Percentiles rank a stretch among this genome's conserved stretches.
Conservation (phyloP, 2,329 filamentous ascomycete genomes). For the Colletotrichum echinochloae region DNA sequence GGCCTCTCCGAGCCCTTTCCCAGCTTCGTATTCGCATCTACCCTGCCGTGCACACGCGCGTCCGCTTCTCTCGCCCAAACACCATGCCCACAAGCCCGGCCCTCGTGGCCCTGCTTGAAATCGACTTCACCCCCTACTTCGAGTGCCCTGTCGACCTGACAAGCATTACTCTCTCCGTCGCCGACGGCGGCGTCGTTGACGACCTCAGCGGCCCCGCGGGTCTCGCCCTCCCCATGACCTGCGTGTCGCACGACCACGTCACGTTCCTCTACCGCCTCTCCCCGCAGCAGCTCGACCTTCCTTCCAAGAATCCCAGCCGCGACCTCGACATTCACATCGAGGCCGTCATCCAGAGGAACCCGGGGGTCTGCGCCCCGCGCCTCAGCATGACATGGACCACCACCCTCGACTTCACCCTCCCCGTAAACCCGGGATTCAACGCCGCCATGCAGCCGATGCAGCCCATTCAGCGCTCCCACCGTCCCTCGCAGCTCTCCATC, state of each 20-base stretch:
- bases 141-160: constrained; percentile 74
- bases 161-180: constrained; percentile 67
- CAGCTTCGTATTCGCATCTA: constrained; percentile 73
- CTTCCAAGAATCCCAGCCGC: constrained; percentile 59
- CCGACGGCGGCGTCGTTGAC: constrained; percentile 70
- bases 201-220: constrained; percentile 64
- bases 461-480: constrained; percentile 71
- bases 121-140: constrained; percentile 79
- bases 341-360: constrained; percentile 68
- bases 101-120: constrained; percentile 77
- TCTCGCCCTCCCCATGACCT: constrained; percentile 67
- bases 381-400: constrained; percentile 77
- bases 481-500: constrained; percentile 74
- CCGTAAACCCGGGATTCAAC: constrained; percentile 73
- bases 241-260: constrained; percentile 79
- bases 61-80: constrained; percentile 76
- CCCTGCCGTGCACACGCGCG: constrained; percentile 77
- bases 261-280: constrained; percentile 78
- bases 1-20: constrained; percentile 73
- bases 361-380: constrained; percentile 68
- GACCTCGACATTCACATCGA: constrained; percentile 71
- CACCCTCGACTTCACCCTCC: constrained; percentile 75
- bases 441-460: constrained; percentile 65
- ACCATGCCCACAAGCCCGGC: constrained; percentile 68
- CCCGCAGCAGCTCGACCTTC: constrained; percentile 58